Evolutionary conservation across 73 alveolate genomes (phyloP).

Genomic region (Tetrahymena borealis): DNA sequence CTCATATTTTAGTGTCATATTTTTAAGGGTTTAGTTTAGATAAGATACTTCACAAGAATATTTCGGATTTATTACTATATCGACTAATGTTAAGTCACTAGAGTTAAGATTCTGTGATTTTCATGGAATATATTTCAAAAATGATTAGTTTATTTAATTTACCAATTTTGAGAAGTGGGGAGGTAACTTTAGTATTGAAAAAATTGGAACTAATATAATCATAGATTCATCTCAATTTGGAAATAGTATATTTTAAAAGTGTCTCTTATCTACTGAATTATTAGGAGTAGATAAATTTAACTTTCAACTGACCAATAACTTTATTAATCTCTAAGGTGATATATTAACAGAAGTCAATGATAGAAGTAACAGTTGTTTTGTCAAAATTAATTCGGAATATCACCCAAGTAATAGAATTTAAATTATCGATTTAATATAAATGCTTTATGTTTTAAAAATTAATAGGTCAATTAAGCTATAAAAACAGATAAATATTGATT

Average conservation of each 20-base stretch:
- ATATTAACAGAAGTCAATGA: neutral
- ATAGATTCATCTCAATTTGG: neutral
- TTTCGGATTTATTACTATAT: neutral
- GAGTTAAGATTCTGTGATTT: neutral
- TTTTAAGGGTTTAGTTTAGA: neutral
- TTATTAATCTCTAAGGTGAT: neutral
- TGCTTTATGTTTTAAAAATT: neutral
- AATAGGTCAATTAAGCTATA: neutral
- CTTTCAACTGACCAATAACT: neutral
- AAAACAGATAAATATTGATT: neutral
- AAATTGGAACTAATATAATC: neutral
- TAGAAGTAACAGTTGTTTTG: neutral
- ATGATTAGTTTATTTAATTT: neutral
- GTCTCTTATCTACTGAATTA: neutral
- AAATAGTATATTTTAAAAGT: neutral
- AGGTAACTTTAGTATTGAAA: neutral
- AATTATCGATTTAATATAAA: neutral
- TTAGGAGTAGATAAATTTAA: neutral
- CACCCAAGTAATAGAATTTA: neutral
- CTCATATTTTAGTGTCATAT: neutral
- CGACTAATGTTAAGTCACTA: neutral
- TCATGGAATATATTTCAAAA: neutral
- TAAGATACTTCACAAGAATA: neutral
- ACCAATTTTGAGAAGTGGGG: neutral
- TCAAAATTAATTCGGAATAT: neutral